Percentiles rank a stretch among this genome's conserved stretches.
These are phyloP conservation scores for Fusarium sp. DNA, from an alignment of 2,329 filamentous ascomycete species.

Conservation along the genomic window DNA sequence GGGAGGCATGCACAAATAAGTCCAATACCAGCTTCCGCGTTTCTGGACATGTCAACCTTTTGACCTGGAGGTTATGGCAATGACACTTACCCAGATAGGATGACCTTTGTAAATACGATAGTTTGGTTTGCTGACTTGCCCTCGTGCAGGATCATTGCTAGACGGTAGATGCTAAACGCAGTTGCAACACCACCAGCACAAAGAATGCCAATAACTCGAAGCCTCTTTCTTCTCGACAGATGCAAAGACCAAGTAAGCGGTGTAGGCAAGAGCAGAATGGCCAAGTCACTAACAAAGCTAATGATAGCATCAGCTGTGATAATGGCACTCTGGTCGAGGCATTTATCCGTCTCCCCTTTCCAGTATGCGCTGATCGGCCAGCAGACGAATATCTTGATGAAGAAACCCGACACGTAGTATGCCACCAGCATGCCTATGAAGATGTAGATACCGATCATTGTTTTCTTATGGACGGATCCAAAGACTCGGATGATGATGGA, in stretches of 20 bases:
- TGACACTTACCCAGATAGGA: constrained; percentile 27
- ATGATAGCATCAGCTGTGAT: constrained; percentile 37
- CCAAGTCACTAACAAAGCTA: constrained; percentile 34
- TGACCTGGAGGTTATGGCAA: accelerated
- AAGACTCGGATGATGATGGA: constrained; percentile 59
- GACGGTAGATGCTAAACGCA: constrained; percentile 31
- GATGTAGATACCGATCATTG: constrained; percentile 53
- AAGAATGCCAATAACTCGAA: constrained; percentile 33
- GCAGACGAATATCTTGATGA: constrained; percentile 60
- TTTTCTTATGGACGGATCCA: constrained; percentile 53
- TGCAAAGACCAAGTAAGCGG: constrained; percentile 36
- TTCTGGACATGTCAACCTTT: not conserved
- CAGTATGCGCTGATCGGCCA: constrained; percentile 57
- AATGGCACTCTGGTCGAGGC: constrained; percentile 49
- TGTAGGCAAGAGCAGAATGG: constrained; percentile 27
- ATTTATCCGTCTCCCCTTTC: constrained; percentile 47
- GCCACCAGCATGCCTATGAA: constrained; percentile 52
- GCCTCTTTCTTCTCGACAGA: constrained; percentile 22
- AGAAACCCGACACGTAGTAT: constrained; percentile 55
- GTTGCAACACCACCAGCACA: constrained; percentile 37
- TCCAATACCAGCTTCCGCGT: constrained; percentile 35
- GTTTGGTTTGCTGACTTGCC: constrained; percentile 31
- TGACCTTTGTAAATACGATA: constrained; percentile 33
- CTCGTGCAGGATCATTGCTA: constrained; percentile 27
- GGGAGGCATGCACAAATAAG: constrained; percentile 36